Evolutionary conservation across 2,329 filamentous ascomycete species (phyloP), one percentile per base, ranked within the genome.

Genomic region (Ophiostoma tasmaniense): DNA sequence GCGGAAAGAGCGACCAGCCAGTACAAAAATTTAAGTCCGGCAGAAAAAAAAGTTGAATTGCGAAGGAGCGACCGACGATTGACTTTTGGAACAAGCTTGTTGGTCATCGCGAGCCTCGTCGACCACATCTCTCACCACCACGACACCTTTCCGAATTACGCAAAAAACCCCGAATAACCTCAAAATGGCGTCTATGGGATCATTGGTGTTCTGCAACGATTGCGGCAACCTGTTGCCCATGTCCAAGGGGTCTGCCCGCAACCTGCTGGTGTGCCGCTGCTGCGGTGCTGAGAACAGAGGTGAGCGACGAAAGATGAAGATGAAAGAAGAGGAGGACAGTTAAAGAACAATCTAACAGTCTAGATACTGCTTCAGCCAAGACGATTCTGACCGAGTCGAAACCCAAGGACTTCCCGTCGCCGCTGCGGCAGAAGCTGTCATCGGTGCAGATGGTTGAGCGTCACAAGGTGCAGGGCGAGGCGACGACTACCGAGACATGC

Each of bases 221-320:
- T 98, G 94, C 78, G 94, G 94, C 71, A 96, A 96, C 77, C 84
- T 97, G 3, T 83, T 98, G 55, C 92, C 95, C 67, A 86, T 89
- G 67, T 92, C 91, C 64, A 90, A 89, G 72, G 92, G 91, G 71
- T 89, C 88, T 70, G 84, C 87, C 73, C 90, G 92, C 76, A 90
- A 90, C 69, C 85, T 90, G 69, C 81, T 98, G 70, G 84, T 85
- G 73, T 99, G 94, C 83, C 90, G 92, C 75, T 89, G 93, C 77
- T 98, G 94, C 78, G 92, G 91, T 71, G 87, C 91, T 55, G 86
- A 91, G 76, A 96, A 94, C 77, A 64, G 61, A 64, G 61, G 61
- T 64, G 10, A 89, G 87, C 88, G 92, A 92, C n/a, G 20, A 28
- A 14, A n/a, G 17, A 30, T 3, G n/a, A 55, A 25, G 50, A 28